Evolutionary conservation across 129 eudicot species (phyloP).

Genomic region (Chrysanthemum makinoi): DNA sequence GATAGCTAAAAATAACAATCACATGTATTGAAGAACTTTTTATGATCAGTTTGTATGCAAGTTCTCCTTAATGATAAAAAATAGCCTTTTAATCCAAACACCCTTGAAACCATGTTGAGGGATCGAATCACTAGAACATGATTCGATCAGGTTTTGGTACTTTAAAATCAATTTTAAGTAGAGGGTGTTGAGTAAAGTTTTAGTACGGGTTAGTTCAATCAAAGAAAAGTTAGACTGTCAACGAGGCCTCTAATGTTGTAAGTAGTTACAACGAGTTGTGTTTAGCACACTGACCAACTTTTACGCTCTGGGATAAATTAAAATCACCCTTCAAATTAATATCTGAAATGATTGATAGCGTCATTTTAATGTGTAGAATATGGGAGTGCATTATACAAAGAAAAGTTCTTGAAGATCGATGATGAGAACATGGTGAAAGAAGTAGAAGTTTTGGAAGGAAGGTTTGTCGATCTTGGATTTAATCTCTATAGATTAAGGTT

Average conservation of each 20-base stretch:
- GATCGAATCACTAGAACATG: not conserved
- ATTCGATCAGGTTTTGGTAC: not conserved
- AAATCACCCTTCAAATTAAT: too few species aligned
- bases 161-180: not conserved
- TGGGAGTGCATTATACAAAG: conserved; percentile 4
- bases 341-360: not conserved
- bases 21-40: too few species aligned
- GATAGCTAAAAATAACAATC: too few species aligned
- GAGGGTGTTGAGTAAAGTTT: too few species aligned
- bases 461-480: conserved; percentile 9
- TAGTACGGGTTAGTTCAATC: too few species aligned
- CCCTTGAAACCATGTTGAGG: not conserved
- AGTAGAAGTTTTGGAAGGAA: conserved; percentile 12
- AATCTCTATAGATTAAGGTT: not conserved
- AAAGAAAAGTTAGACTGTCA: too few species aligned
- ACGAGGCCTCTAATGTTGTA: too few species aligned
- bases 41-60: too few species aligned
- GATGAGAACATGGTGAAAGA: conserved; percentile 4
- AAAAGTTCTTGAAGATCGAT: not conserved
- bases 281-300: too few species aligned
- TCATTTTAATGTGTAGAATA: not conserved
- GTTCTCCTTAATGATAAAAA: too few species aligned
- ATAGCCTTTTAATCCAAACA: not conserved
- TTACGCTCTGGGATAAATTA: too few species aligned
- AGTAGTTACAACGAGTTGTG: too few species aligned